Conservation (phyloP, 140 eudicot genomes). For the Flaveria floridana region DNA sequence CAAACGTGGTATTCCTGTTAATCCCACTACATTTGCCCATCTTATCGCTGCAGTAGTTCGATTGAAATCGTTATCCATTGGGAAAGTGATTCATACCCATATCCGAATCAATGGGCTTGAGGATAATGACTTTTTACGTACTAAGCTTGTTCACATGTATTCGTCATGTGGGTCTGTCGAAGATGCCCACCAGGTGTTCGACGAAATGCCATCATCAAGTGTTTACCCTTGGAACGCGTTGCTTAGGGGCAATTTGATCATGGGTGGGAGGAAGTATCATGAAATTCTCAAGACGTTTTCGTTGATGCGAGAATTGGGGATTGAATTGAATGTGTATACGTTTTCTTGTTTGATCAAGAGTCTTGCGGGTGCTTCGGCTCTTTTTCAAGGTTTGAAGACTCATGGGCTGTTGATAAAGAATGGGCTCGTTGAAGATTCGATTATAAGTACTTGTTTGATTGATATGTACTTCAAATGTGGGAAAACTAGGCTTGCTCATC, state of each 20-base stretch:
- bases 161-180: conserved; percentile 59
- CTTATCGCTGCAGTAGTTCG: conserved; percentile 64
- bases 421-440: conserved; percentile 53
- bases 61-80: conserved; percentile 44
- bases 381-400: conserved; percentile 70
- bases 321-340: conserved; percentile 76
- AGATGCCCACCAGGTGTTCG: conserved; percentile 68
- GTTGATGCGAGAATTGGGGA: conserved; percentile 65
- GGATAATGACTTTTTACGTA: conserved; percentile 58
- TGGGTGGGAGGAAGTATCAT: conserved; percentile 52
- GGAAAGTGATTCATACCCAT: conserved; percentile 54
- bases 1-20: conserved; percentile 72
- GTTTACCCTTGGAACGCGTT: conserved; percentile 90
- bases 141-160: conserved; percentile 72
- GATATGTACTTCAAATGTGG: conserved; percentile 92
- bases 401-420: conserved; percentile 74
- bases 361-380: conserved; percentile 72
- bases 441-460: conserved; percentile 68
- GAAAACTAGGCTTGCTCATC: conserved; percentile 57
- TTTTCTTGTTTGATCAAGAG: conserved; percentile 89
- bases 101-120: conserved; percentile 71
- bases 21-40: conserved; percentile 64
- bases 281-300: conserved; percentile 47
- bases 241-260: conserved; percentile 72
- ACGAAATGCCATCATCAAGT: conserved; percentile 45